A percentile compares a stretch with the other conserved stretches of the same genome.
Evolutionary conservation across 1,139 yeast species (phyloP).

Genomic region (Taphrina deformans): DNA sequence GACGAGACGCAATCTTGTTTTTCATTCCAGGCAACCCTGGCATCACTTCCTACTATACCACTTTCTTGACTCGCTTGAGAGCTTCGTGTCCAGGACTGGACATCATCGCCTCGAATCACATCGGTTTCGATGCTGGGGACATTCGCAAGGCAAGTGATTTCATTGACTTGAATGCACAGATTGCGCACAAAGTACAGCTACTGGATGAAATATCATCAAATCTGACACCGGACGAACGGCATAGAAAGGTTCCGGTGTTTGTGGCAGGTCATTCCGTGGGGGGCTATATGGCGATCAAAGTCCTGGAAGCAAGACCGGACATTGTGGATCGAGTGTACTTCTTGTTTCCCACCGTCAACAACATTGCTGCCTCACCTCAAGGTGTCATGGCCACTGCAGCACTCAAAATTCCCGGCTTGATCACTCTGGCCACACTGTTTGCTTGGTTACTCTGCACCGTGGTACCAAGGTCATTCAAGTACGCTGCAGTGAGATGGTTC

Average conservation of each 20-base stretch:
- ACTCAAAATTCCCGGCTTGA: constrained; percentile 11
- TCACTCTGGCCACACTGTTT: background rate
- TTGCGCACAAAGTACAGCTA: constrained; percentile 12
- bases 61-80: constrained; percentile 5
- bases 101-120: constrained; percentile 2
- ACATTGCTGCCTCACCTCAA: constrained; percentile 25
- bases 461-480: background rate
- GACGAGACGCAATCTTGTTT: background rate
- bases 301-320: constrained; percentile 20
- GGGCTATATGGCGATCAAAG: constrained; percentile 24
- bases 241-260: background rate
- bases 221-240: background rate
- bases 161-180: constrained; percentile 20
- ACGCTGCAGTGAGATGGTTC: background rate
- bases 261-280: constrained; percentile 32
- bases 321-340: constrained; percentile 3
- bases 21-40: constrained; percentile 33
- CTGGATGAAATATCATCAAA: constrained; percentile 1
- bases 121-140: constrained; percentile 9
- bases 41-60: constrained; percentile 13
- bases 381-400: constrained; percentile 6
- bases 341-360: constrained; percentile 19
- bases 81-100: background rate
- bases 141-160: background rate
- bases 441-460: background rate